These are phyloP conservation scores for Gonapodya sp. DNA, from an alignment of 192 early-diverging fungal genomes.

Conservation along the genomic window DNA sequence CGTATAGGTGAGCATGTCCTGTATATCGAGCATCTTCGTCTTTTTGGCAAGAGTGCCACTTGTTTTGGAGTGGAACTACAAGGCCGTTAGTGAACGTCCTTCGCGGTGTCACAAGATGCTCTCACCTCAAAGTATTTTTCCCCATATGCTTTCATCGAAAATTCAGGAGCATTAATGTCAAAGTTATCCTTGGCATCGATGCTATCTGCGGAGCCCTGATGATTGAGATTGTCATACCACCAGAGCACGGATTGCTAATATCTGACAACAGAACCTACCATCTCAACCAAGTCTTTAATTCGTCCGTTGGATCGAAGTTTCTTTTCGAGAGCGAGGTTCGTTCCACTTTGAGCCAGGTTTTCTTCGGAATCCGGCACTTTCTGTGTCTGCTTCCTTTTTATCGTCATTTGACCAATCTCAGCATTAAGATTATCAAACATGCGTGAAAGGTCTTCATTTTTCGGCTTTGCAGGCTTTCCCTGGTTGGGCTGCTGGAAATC, in stretches of 20 bases:
- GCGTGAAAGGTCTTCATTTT: constrained; percentile 20
- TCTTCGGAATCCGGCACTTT: constrained; percentile 10
- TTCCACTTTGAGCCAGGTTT: background rate
- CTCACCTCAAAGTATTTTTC: constrained; percentile 28
- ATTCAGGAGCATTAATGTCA: constrained; percentile 21
- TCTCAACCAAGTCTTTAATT: background rate
- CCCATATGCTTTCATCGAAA: constrained; percentile 21
- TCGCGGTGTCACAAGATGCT: background rate
- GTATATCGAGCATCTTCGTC: constrained; percentile 23
- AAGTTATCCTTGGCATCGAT: constrained; percentile 20
- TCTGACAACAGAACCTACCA: background rate
- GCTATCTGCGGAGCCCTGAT: constrained; percentile 20
- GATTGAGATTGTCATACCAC: constrained; percentile 15
- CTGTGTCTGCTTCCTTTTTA: constrained; percentile 11
- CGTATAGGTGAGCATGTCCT: constrained; percentile 24
- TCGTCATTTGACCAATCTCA: constrained; percentile 21
- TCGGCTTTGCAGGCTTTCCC: constrained; percentile 14
- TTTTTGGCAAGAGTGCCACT: constrained; percentile 18
- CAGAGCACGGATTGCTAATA: too few species aligned
- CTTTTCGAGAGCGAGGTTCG: background rate
- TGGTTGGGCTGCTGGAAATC: constrained; percentile 26
- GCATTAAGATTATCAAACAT: constrained; percentile 26
- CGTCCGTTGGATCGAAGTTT: background rate
- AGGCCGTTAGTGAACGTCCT: background rate
- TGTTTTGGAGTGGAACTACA: constrained; percentile 18